Percentiles rank a stretch among this genome's conserved stretches.
Conservation (phyloP, 352 stramenopile species). For the Pythium phragmitis region DNA sequence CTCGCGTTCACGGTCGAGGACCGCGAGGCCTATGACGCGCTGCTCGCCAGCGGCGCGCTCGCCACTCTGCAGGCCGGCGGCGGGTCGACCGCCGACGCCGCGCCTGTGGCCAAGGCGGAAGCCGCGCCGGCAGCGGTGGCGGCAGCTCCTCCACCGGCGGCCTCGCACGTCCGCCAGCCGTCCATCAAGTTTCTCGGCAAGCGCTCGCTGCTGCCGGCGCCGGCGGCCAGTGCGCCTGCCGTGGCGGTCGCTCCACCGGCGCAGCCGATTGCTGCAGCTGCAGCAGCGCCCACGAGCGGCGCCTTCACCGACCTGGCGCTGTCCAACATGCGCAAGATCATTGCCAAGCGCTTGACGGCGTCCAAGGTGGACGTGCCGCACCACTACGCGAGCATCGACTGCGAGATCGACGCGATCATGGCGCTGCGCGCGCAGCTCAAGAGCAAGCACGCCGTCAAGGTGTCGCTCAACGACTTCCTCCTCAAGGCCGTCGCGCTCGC, state of each 20-base stretch:
- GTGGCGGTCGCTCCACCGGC: slow-evolving; percentile 15
- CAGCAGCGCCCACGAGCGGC: slow-evolving; percentile 20
- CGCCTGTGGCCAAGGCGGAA: not conserved
- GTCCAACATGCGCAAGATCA: slow-evolving; percentile 98
- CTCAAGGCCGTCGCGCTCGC: slow-evolving; percentile 97
- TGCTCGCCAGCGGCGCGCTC: slow-evolving; percentile 60
- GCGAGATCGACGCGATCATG: slow-evolving; percentile 92
- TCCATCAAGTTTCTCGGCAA: slow-evolving; percentile 89
- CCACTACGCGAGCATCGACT: slow-evolving; percentile 96
- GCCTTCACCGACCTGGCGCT: slow-evolving; percentile 85
- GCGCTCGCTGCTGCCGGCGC: slow-evolving; percentile 50
- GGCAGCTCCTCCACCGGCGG: not conserved
- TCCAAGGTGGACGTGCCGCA: slow-evolving; percentile 97
- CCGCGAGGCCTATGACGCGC: slow-evolving; percentile 63
- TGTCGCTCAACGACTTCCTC: slow-evolving; percentile 99
- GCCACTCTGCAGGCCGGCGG: slow-evolving; percentile 36
- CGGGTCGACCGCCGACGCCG: not conserved
- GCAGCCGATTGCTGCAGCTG: slow-evolving; percentile 8
- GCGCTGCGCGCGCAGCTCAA: slow-evolving; percentile 93
- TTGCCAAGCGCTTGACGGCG: slow-evolving; percentile 96
- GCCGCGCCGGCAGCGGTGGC: not conserved
- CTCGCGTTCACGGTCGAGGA: slow-evolving; percentile 96
- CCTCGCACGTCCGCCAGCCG: slow-evolving; percentile 38
- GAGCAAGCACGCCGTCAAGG: slow-evolving; percentile 92
- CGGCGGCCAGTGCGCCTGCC: slow-evolving; percentile 9